These are phyloP conservation scores for Thymus quinquecostatus DNA, from an alignment of 257 asterid species.

Conservation along the genomic window DNA sequence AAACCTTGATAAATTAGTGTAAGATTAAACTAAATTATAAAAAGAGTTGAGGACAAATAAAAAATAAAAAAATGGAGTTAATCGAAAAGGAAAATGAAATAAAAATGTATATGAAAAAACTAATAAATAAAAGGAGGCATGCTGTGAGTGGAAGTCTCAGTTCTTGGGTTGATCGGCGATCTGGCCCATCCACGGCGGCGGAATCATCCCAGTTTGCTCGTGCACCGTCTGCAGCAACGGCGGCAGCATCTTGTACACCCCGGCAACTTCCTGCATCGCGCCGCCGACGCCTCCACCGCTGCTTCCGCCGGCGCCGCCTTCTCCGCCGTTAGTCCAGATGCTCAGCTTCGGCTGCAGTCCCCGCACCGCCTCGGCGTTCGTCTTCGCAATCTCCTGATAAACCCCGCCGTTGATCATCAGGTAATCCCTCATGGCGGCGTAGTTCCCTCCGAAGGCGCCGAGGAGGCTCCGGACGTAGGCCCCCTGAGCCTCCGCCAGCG, in stretches of 20 bases:
- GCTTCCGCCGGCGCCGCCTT: not conserved
- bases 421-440: conserved; percentile 51
- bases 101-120: no score
- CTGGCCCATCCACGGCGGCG: conserved; percentile 65
- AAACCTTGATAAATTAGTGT: no score
- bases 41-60: no score
- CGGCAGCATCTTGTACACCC: conserved; percentile 65
- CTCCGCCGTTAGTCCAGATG: conserved; percentile 58
- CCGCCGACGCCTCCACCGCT: not conserved
- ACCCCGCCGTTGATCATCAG: conserved; percentile 63
- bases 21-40: no score
- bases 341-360: conserved; percentile 73
- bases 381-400: conserved; percentile 61
- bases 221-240: conserved; percentile 64
- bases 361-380: conserved; percentile 52
- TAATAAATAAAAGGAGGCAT: no score
- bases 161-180: not conserved
- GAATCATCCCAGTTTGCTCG: conserved; percentile 75
- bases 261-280: conserved; percentile 61
- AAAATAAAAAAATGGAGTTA: no score
- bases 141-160: no score
- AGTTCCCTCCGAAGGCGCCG: conserved; percentile 60
- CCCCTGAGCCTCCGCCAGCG: conserved; percentile 74
- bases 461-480: conserved; percentile 45
- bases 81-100: no score